These are phyloP conservation scores for Pistacia vera DNA, from an alignment of 345 rosid genomes.

Conservation along the genomic window DNA sequence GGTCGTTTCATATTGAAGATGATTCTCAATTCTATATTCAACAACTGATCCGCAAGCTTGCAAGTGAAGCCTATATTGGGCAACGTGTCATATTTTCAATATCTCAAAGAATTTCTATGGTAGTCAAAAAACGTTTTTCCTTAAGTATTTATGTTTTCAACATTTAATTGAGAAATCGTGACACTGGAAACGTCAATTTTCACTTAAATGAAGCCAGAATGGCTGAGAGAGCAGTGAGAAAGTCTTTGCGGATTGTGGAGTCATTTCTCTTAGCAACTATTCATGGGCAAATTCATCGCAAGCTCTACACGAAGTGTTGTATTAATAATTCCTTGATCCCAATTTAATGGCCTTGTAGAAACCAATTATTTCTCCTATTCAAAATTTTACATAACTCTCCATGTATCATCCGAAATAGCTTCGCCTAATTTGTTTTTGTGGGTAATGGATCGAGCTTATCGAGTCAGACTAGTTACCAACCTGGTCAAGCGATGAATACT, in stretches of 20 bases:
- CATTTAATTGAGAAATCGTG: too few species aligned
- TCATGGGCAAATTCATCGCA: background rate
- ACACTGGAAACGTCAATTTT: too few species aligned
- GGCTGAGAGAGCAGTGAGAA: too few species aligned
- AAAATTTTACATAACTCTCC: too few species aligned
- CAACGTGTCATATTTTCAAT: constrained; percentile 64
- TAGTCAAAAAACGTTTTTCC: constrained; percentile 58
- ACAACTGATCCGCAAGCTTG: constrained; percentile 84
- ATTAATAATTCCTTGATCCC: background rate
- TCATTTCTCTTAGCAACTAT: background rate
- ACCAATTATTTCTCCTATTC: too few species aligned
- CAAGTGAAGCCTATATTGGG: constrained; percentile 65
- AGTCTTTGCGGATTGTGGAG: too few species aligned
- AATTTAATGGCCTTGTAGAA: background rate
- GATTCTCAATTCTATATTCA: constrained; percentile 59
- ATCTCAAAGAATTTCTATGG: constrained; percentile 56
- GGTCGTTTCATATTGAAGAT: constrained; percentile 31
- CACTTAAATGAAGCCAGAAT: too few species aligned
- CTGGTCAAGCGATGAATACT: constrained; percentile 55
- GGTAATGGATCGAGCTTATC: constrained; percentile 72
- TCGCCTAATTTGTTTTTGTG: background rate
- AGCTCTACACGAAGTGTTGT: too few species aligned
- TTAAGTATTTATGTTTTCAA: too few species aligned
- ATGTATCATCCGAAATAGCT: too few species aligned
- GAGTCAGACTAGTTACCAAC: constrained; percentile 70